Evolutionary conservation across 306 rosid species (phyloP).

Genomic region (Acacia crassicarpa): DNA sequence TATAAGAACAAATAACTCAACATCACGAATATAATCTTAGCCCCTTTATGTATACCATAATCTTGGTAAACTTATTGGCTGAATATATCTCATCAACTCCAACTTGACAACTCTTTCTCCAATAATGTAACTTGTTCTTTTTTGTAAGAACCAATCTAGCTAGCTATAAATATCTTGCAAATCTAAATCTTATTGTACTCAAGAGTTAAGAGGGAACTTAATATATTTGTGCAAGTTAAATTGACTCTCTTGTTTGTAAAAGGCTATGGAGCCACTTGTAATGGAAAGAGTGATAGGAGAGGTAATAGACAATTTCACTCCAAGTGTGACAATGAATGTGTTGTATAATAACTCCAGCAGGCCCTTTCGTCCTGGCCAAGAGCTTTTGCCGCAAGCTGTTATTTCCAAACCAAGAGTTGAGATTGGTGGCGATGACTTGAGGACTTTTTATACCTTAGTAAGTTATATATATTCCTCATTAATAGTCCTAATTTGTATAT

Average conservation of each 20-base stretch:
- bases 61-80: no score
- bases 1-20: constrained; percentile 25
- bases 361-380: constrained; percentile 78
- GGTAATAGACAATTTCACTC: constrained; percentile 77
- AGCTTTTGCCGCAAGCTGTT: constrained; percentile 65
- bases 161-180: constrained; percentile 45
- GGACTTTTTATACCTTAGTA: constrained; percentile 83
- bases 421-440: constrained; percentile 79
- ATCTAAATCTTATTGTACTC: constrained; percentile 11
- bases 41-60: background rate
- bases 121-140: constrained; percentile 10
- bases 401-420: constrained; percentile 67
- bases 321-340: constrained; percentile 73
- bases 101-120: background rate
- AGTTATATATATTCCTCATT: background rate
- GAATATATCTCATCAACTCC: background rate
- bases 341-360: constrained; percentile 54
- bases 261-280: constrained; percentile 35
- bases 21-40: background rate
- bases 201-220: background rate
- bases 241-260: background rate
- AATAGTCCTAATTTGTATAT: background rate
- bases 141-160: background rate
- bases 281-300: constrained; percentile 91
- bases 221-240: no score